phyloP scores from a whole-genome alignment of 2,329 filamentous ascomycete species.

The Monilinia aucupariae region DNA sequence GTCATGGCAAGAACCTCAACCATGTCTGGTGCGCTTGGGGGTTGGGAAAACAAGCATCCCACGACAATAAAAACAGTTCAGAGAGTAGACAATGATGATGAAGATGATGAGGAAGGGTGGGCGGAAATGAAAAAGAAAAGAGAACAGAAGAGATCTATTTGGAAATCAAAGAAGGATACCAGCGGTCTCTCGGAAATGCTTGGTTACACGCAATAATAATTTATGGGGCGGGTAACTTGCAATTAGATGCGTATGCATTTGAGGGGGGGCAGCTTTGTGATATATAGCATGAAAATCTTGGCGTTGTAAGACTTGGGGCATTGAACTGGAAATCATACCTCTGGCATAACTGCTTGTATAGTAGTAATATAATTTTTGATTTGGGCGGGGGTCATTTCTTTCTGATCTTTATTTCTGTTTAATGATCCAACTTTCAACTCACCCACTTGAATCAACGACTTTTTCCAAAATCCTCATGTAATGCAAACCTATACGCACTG shows the following conservation, averaged over 20 bases:
- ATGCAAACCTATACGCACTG: not conserved
- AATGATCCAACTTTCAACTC: not conserved
- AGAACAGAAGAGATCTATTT: slow-evolving; percentile 61
- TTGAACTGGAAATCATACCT: slow-evolving; percentile 16
- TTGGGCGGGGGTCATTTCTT: slow-evolving; percentile 5
- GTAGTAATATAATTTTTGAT: slow-evolving; percentile 19
- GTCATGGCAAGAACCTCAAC: slow-evolving; percentile 34
- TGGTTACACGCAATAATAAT: slow-evolving; percentile 26
- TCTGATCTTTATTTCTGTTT: slow-evolving; percentile 2
- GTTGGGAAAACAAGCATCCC: slow-evolving; percentile 37
- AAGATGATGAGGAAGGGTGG: slow-evolving; percentile 66
- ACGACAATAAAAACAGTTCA: slow-evolving; percentile 39
- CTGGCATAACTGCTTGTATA: slow-evolving; percentile 18
- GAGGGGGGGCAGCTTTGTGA: slow-evolving; percentile 11
- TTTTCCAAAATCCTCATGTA: not conserved
- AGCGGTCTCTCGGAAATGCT: slow-evolving; percentile 34
- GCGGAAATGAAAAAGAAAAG: slow-evolving; percentile 64
- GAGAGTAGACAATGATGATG: slow-evolving; percentile 42
- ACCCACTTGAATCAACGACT: not conserved
- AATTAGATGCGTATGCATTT: slow-evolving; percentile 15
- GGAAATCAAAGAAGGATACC: slow-evolving; percentile 54
- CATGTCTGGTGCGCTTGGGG: slow-evolving; percentile 32
- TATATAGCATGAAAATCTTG: slow-evolving; percentile 19
- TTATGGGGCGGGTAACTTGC: slow-evolving; percentile 16
- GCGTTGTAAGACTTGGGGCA: slow-evolving; percentile 19